Conservation (phyloP, 495 filamentous ascomycete genomes). For the Aspergillus baeticus region DNA sequence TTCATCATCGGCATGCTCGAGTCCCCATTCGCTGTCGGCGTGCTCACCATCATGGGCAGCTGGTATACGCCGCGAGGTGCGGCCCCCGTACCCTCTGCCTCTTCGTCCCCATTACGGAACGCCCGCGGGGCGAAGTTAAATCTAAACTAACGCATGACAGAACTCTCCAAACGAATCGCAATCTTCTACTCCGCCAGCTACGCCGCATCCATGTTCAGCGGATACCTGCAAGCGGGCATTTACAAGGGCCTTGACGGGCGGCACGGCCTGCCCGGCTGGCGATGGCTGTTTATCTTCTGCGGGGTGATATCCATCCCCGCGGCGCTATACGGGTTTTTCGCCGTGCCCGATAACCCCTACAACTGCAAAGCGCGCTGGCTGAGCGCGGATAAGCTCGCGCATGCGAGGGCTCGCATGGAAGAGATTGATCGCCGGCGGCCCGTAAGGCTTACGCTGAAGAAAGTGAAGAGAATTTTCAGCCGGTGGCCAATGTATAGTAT, state of each 20-base stretch:
- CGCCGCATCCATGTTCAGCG: constrained; percentile 42
- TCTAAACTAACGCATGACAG: neutral
- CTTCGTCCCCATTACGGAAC: no score
- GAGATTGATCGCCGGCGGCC: neutral
- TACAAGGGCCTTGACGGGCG: constrained; percentile 41
- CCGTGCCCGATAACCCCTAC: constrained; percentile 37
- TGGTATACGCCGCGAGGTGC: constrained; percentile 1
- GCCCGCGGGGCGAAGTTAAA: no score
- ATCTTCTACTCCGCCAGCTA: constrained; percentile 42
- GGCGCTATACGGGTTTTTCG: constrained; percentile 40
- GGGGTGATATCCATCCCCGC: constrained; percentile 48
- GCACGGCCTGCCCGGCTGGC: constrained; percentile 48
- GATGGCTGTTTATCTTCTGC: constrained; percentile 55
- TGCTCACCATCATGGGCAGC: neutral
- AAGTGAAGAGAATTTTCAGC: neutral
- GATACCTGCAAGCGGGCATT: constrained; percentile 37
- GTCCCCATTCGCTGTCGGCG: neutral
- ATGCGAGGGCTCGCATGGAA: constrained; percentile 16
- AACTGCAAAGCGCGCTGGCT: constrained; percentile 41
- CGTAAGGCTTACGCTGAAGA: neutral
- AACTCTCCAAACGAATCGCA: neutral
- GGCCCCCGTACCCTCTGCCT: no score
- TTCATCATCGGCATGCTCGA: constrained; percentile 1
- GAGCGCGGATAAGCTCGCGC: constrained; percentile 32
- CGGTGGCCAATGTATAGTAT: neutral